phyloP scores from a whole-genome alignment of 805 yeast genomes.

The Maudiozyma serrabonitensis region DNA sequence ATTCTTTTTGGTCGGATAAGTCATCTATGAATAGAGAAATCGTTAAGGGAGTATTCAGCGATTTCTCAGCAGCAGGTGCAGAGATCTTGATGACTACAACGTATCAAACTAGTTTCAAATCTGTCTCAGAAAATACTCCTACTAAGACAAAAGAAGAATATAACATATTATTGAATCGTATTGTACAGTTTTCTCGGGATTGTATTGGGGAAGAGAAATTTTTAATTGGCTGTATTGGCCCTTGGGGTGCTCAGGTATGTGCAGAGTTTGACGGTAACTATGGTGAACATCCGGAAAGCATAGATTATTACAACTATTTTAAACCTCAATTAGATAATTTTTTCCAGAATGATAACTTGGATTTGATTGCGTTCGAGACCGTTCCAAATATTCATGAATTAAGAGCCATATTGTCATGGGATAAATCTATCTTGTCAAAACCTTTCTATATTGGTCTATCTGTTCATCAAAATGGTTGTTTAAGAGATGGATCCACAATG shows the following conservation, averaged over 20 bases:
- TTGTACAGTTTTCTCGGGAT: conserved; percentile 14
- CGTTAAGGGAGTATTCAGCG: conserved; percentile 39
- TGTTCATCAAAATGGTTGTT: conserved; percentile 27
- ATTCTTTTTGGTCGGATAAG: conserved; percentile 15
- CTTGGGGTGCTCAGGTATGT: conserved; percentile 63
- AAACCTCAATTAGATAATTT: conserved; percentile 36
- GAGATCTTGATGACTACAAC: conserved; percentile 47
- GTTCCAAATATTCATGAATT: conserved; percentile 55
- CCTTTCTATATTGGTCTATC: conserved; percentile 40
- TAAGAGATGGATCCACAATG: conserved; percentile 45
- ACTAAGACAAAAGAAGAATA: conserved; percentile 15
- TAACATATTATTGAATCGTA: conserved; percentile 13
- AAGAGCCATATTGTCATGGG: conserved; percentile 34
- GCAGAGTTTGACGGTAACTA: conserved; percentile 70
- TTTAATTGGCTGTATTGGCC: conserved; percentile 55
- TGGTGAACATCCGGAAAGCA: conserved; percentile 20
- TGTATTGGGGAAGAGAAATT: conserved; percentile 18
- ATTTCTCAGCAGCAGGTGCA: conserved; percentile 46
- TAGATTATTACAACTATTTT: conserved; percentile 27
- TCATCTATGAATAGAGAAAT: conserved; percentile 31
- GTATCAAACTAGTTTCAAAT: conserved; percentile 45
- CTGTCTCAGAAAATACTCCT: conserved; percentile 29
- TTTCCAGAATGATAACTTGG: conserved; percentile 41
- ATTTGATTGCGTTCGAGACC: conserved; percentile 60
- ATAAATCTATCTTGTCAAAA: conserved; percentile 30